These are phyloP conservation scores for Acacia concinna DNA, from an alignment of 331 rosid species.

Conservation along the genomic window DNA sequence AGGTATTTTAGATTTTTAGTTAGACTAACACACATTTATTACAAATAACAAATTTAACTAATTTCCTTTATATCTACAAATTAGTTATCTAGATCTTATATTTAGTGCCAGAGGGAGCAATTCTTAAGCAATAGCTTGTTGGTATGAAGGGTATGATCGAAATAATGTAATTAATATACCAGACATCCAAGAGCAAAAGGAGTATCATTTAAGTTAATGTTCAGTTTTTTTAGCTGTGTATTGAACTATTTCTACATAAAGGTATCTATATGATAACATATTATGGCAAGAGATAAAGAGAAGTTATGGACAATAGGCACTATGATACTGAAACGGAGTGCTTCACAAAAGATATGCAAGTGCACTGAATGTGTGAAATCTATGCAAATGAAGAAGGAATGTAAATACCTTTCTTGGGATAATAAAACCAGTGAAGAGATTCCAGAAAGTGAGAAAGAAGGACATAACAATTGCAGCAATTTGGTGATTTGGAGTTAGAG, in stretches of 20 bases:
- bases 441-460: constrained; percentile 63
- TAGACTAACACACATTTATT: no score
- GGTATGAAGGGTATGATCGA: no score
- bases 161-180: no score
- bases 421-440: constrained; percentile 61
- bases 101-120: no score
- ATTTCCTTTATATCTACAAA: no score
- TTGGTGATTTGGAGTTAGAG: constrained; percentile 64
- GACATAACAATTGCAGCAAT: constrained; percentile 67
- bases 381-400: neutral
- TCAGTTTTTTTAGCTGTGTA: neutral
- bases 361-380: constrained; percentile 16
- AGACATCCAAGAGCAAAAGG: neutral
- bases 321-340: neutral
- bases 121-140: no score
- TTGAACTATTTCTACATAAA: neutral
- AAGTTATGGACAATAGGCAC: neutral
- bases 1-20: no score
- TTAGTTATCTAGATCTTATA: no score
- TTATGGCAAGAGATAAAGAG: neutral
- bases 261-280: neutral
- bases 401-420: constrained; percentile 45
- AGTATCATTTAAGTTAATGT: neutral
- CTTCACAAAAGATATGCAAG: constrained; percentile 3
- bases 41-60: no score